Evolutionary conservation across 805 yeast genomes (phyloP).

Genomic region (Metschnikowia dekortorum): DNA sequence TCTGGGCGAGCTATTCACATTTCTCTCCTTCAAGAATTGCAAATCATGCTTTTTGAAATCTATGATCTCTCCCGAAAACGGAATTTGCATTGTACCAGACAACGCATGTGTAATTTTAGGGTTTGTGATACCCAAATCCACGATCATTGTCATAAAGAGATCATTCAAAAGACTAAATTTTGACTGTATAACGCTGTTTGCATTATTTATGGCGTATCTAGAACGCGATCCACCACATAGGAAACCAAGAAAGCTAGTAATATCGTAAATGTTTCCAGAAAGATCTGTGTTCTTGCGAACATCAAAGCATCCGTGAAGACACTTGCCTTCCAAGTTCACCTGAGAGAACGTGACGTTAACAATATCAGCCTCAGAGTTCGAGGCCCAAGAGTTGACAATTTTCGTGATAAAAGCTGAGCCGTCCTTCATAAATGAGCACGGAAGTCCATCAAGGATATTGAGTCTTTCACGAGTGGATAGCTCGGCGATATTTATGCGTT

Average conservation of each 20-base stretch:
- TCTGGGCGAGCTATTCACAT: not conserved
- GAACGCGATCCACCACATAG: constrained; percentile 10
- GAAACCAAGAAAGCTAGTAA: constrained; percentile 4
- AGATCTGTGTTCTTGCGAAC: not conserved
- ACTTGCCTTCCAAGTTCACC: constrained; percentile 6
- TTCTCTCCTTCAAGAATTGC: constrained; percentile 19
- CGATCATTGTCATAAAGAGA: constrained; percentile 4
- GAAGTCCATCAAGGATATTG: constrained; percentile 11
- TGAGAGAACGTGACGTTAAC: constrained; percentile 8
- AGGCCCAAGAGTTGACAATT: not conserved
- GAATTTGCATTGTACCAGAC: constrained; percentile 3
- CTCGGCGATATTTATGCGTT: constrained; percentile 1
- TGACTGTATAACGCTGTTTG: constrained; percentile 5
- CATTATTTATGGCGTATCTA: not conserved
- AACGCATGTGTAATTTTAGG: not conserved
- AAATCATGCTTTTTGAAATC: constrained; percentile 37
- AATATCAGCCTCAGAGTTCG: not conserved
- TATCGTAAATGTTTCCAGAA: constrained; percentile 1
- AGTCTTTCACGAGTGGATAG: constrained; percentile 4
- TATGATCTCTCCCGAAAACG: constrained; percentile 26
- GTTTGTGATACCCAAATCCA: constrained; percentile 1
- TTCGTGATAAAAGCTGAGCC: constrained; percentile 9
- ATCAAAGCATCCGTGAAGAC: constrained; percentile 8
- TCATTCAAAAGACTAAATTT: constrained; percentile 5
- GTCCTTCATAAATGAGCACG: constrained; percentile 10